Evolutionary conservation across 208 protist genomes (phyloP).

Genomic region (Leishmania turanica): DNA sequence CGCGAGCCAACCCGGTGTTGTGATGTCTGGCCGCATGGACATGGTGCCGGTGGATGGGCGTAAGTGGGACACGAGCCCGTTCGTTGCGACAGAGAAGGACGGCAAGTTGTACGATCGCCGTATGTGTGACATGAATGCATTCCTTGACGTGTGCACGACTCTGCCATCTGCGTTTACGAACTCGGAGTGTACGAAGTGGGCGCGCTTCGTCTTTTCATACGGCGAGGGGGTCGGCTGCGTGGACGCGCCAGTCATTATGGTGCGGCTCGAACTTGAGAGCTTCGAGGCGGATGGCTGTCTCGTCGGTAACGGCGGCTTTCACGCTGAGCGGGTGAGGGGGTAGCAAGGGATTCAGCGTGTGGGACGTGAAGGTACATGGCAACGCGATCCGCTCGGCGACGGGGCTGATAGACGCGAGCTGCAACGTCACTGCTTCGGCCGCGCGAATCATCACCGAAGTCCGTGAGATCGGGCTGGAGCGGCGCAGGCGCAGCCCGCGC

Average conservation of each 20-base stretch:
- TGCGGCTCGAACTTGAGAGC: constrained; percentile 29
- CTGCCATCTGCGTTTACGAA: constrained; percentile 33
- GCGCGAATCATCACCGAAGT: constrained; percentile 9
- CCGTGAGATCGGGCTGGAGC: constrained; percentile 25
- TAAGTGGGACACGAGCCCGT: constrained; percentile 48
- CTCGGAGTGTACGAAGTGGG: constrained; percentile 39
- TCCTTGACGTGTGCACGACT: constrained; percentile 37
- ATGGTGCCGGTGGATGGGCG: constrained; percentile 48
- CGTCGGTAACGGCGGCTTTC: constrained; percentile 32
- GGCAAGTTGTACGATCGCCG: constrained; percentile 54
- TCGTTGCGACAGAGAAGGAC: constrained; percentile 39
- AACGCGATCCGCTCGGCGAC: too few relatives aligned
- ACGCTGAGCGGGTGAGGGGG: constrained; percentile 31
- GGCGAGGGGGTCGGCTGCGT: constrained; percentile 42
- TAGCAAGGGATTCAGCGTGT: constrained; percentile 34
- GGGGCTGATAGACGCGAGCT: too few relatives aligned
- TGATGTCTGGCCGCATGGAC: constrained; percentile 48
- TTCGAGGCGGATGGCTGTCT: constrained; percentile 48
- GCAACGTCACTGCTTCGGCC: too few relatives aligned
- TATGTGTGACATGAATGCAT: constrained; percentile 54
- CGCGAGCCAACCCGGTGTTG: constrained; percentile 41
- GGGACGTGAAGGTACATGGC: too few relatives aligned
- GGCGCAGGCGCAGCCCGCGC: constrained; percentile 29
- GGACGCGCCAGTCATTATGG: constrained; percentile 31
- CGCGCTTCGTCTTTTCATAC: constrained; percentile 45